phyloP scores from a whole-genome alignment of 257 asterid species.

The Orobanche coerulescens region DNA sequence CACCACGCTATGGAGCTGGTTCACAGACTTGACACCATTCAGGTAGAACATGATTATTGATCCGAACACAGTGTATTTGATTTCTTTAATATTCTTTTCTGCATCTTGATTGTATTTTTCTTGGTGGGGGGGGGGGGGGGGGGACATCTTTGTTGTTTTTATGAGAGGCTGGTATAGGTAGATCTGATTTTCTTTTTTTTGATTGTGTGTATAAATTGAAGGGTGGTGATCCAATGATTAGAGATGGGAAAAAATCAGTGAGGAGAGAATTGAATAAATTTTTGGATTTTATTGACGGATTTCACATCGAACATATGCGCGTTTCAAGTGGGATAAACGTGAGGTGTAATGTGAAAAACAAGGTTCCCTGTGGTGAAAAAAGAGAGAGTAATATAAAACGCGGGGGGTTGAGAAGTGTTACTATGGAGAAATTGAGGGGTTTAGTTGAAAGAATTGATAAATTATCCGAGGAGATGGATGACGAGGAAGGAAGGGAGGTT shows the following conservation, averaged over 20 bases:
- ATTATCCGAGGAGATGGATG: slow-evolving; percentile 35
- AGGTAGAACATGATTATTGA: slow-evolving; percentile 29
- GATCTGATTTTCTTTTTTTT: slow-evolving; percentile 6
- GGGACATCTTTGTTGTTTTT: background rate
- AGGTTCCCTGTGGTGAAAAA: slow-evolving; percentile 14
- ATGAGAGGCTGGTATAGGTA: background rate
- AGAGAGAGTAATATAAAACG: slow-evolving; percentile 11
- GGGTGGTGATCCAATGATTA: slow-evolving; percentile 70
- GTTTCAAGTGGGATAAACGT: slow-evolving; percentile 30
- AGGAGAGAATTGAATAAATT: slow-evolving; percentile 39
- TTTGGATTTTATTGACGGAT: slow-evolving; percentile 38
- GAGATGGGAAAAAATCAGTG: slow-evolving; percentile 54
- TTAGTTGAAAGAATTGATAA: slow-evolving; percentile 33
- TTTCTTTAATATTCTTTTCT: background rate
- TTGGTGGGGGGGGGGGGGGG: too few species aligned
- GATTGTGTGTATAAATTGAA: slow-evolving; percentile 22
- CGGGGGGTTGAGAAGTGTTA: slow-evolving; percentile 17
- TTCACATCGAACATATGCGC: slow-evolving; percentile 20
- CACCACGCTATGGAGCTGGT: slow-evolving; percentile 35
- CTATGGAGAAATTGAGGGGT: slow-evolving; percentile 25
- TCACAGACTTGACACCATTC: slow-evolving; percentile 38
- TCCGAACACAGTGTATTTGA: background rate
- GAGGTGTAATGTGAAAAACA: slow-evolving; percentile 24
- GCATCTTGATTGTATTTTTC: too few species aligned
- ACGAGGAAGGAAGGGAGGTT: slow-evolving; percentile 26